Base-by-base conservation (phyloP, 208 protist genomes). In the Strigomonas oncopelti region DNA sequence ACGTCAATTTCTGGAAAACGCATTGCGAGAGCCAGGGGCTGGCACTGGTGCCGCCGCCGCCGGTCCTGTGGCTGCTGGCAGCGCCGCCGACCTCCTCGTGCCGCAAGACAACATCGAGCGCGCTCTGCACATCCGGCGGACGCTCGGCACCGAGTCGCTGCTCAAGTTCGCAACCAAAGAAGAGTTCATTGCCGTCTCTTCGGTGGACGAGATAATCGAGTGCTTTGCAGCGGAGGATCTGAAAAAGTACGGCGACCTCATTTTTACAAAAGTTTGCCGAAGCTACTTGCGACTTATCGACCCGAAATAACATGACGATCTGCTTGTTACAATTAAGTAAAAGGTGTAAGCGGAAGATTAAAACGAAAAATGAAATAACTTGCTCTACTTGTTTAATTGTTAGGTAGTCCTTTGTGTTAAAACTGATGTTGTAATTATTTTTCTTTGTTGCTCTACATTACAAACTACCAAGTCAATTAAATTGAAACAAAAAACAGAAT, bases 71-170 rank as follows among this genome's bases (percentile, higher is more conserved):
- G 18, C 5, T 9, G 9, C 7, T 38, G 1, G 1, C 18, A 9
- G 13, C 1, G 42, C 18, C 13, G 16, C 5, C 1, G 42, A 48
- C 13, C 1, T 48, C 13, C 42, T 4, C 16, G 42, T 48, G 13
- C 16, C 42, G 42, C 42, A 1, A 20, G 42, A 48, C 42, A 48
- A 9, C 16, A 20, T 20, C 13, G 42, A 48, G 42, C 69, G 85
- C 0, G 80, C 81, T 2, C 46, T 55, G 25, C 74, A 90, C 56
- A 89, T 94, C 67, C 88, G 88, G 66, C 66, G 51, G 0, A 82
- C 81, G 0, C 72, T 94, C 20, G 88, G 88, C 20, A 58, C 80
- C 4, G 34, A 65, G 8, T 76, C 78, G 25, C 32, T 90, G 60
- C 72, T 78, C 24, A 83, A 79, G 57, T 85, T 88, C 61, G 81